Base-by-base conservation (phyloP, 176 grass and related monocot species). In the Eragrostis curvula region DNA sequence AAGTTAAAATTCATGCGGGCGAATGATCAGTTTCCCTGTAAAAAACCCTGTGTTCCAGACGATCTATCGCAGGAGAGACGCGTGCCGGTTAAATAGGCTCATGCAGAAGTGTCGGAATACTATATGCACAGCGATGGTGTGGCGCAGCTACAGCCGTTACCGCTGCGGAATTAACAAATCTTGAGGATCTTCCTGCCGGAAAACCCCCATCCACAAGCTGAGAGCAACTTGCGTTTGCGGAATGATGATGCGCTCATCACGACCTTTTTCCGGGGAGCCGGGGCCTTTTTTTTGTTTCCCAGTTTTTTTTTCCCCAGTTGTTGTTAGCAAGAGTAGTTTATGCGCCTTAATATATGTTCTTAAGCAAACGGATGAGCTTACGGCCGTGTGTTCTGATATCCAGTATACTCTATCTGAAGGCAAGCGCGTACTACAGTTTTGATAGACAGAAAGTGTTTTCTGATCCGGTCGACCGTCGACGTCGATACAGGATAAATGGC, bases 111-210 rank as follows among this genome's bases (percentile, higher is more conserved):
- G 48, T 23, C 39, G 63, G 8, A 30, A 47, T 74, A 68, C 25
- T 74, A 74, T 44, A 84, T 43, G n/a, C 16, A 28, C 17, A 3
- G 50, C 5, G 70, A 74, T 36, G 61, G 62, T 53, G 76, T 80
- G 81, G 81, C 70, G 10, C 24, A 45, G 18, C 15, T 18, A 45
- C 50, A 30, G 69, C 81, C 87, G 55, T 44, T 67, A 25, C 24
- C 44, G 30, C 17, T 44, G 46, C 44, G 77, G 36, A 60, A 76
- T 64, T 56, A 85, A 70, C 77, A 63, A 45, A 23, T 47, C 10
- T 13, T 13, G 12, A 10, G 12, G 48, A 47, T 30, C n/a, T 15
- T 17, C 9, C 6, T 9, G 21, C 56, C 56, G 49, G 24, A 41
- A 59, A 59, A 52, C 3, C 15, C 77, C 15, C 53, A 21, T 83